A percentile compares a stretch with the other conserved stretches of the same genome.
Conservation (phyloP, 1,284 basidiomycete species). For the Microbotryum intermedium region DNA sequence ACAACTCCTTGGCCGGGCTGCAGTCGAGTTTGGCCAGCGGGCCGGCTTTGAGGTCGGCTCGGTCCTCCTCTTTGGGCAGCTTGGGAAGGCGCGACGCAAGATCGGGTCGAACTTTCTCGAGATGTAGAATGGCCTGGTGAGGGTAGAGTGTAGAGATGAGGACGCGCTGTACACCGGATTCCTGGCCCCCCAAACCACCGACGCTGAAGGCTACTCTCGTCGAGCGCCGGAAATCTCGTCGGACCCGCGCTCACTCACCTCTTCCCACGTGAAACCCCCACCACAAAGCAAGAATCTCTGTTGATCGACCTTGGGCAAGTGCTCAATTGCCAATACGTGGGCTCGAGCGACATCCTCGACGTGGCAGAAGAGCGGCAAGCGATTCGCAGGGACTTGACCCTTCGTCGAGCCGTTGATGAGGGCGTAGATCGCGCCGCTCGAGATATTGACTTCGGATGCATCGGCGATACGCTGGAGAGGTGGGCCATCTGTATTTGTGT, state of each 20-base stretch:
- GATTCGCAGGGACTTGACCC: conserved; percentile 33
- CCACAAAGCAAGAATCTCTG: conserved; percentile 25
- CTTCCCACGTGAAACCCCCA: conserved; percentile 29
- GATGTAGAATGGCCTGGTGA: conserved; percentile 14
- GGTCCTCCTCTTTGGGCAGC: conserved; percentile 4
- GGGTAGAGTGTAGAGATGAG: background rate
- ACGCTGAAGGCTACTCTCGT: no score
- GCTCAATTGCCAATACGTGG: conserved; percentile 33
- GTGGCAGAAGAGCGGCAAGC: conserved; percentile 38
- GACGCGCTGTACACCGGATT: background rate
- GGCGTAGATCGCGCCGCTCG: conserved; percentile 23
- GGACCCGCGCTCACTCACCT: conserved; percentile 3
- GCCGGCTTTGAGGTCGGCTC: conserved; percentile 6
- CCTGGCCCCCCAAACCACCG: no score
- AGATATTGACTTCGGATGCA: conserved; percentile 26
- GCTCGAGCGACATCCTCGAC: conserved; percentile 35
- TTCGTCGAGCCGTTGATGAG: conserved; percentile 30
- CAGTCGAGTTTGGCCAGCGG: conserved; percentile 20
- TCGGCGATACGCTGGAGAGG: conserved; percentile 18
- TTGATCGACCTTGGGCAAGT: conserved; percentile 13
- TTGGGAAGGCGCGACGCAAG: conserved; percentile 20
- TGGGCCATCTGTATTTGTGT: conserved; percentile 14
- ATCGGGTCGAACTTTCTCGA: conserved; percentile 4
- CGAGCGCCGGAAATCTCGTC: background rate
- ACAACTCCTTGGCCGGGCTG: conserved; percentile 9